Evolutionary conservation across 306 rosid species (phyloP), one percentile per base, ranked within the genome.

Genomic region (Malus orientalis): DNA sequence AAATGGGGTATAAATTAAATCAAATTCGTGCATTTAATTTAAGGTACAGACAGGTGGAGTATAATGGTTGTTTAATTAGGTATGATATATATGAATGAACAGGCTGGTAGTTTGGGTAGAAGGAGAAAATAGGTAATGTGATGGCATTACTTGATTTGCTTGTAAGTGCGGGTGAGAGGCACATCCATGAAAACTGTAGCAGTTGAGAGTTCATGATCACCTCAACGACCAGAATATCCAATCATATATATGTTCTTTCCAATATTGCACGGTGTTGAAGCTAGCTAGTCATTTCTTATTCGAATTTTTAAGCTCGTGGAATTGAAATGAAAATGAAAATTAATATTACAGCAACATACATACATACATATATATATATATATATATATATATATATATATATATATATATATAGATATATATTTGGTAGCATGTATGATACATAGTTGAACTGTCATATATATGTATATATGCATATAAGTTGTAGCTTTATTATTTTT

Each of bases 101-200:
- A 27, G 30, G 44, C 29, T 8, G 60, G 69, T 27, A 45, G n/a
- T 44, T 69, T 29, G 63, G 66, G 19, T 6, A 10, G 73, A 33
- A 54, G 67, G 79, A 42, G 45, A 42, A 33, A 76, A 19, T 54
- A 7, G 38, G 9, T 19, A 53, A 33, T 18, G 8, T 13, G 25
- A 36, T 77, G 70, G 86, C 80, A 83, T 42, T 40, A 40, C 44
- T 40, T 8, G 44, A 40, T 40, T 85, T 83, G 88, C 91, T 87
- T 83, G 83, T 64, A 78, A 84, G 70, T 73, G 73, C 33, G 81
- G 80, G 65, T 67, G 63, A 60, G 64, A 11, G 45, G 45, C 45
- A 42, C 45, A 42, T 42, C 49, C 29, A 67, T 59, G 45, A 22
- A 60, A 42, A 58, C 80, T 81, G 80, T 83, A 78, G 91, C 75